Evolutionary conservation across 2,329 filamentous ascomycete species (phyloP).

Genomic region (Trichoderma atroviride): DNA sequence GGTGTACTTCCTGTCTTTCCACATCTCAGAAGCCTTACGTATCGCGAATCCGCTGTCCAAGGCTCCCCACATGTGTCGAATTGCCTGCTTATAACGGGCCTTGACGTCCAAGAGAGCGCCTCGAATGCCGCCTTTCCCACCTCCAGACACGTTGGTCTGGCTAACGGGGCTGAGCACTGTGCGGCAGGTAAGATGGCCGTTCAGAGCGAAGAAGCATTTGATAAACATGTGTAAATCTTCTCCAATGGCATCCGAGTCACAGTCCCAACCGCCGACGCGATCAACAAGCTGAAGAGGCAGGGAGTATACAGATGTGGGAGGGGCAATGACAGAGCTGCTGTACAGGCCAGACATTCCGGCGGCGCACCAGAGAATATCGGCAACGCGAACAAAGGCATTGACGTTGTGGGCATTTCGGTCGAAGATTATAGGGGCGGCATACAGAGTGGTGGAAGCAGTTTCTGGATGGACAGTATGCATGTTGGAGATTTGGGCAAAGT

Average conservation of each 20-base stretch:
- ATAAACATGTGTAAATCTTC: constrained; percentile 79
- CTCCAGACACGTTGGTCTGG: constrained; percentile 70
- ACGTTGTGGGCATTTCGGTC: constrained; percentile 72
- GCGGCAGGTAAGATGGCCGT: constrained; percentile 66
- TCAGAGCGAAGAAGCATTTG: constrained; percentile 75
- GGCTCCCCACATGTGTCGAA: constrained; percentile 77
- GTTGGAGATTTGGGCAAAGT: constrained; percentile 65
- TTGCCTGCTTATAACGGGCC: constrained; percentile 71
- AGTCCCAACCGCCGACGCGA: constrained; percentile 72
- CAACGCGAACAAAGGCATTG: constrained; percentile 68
- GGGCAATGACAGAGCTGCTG: constrained; percentile 63
- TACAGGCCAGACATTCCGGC: constrained; percentile 72
- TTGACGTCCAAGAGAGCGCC: constrained; percentile 60
- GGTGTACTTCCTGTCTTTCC: constrained; percentile 60
- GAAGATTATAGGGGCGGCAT: constrained; percentile 72
- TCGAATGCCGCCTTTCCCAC: constrained; percentile 54
- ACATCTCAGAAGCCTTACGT: constrained; percentile 59
- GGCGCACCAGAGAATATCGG: constrained; percentile 72
- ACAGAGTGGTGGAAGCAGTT: constrained; percentile 64
- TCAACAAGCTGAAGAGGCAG: constrained; percentile 68
- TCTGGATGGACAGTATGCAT: constrained; percentile 64
- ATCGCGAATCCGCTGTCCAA: constrained; percentile 69
- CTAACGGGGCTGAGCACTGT: constrained; percentile 70
- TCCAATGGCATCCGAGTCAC: constrained; percentile 70
- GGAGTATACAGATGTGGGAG: constrained; percentile 75